A percentile compares a stretch with the other conserved stretches of the same genome.
phyloP scores from a whole-genome alignment of 805 yeast genomes.

The Wickerhamomyces strasburgensis region DNA sequence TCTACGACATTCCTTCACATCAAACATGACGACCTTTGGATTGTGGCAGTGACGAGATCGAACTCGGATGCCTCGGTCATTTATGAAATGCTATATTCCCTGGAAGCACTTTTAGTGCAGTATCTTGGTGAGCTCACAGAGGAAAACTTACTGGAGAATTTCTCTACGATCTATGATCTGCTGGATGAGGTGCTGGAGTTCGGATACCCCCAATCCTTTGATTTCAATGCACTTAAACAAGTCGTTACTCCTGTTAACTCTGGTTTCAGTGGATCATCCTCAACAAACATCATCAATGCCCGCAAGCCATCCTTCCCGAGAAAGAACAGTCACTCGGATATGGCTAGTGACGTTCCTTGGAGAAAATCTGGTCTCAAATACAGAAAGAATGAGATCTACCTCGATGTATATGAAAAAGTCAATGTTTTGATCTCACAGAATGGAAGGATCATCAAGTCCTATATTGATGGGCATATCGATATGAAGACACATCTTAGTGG shows the following conservation, averaged over 20 bases:
- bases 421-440: slow-evolving; percentile 62
- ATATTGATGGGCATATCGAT: slow-evolving; percentile 70
- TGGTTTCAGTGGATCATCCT: not conserved
- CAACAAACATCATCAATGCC: too few relatives aligned
- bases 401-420: slow-evolving; percentile 73
- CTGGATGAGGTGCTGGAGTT: slow-evolving; percentile 72
- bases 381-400: slow-evolving; percentile 72
- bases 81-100: slow-evolving; percentile 69
- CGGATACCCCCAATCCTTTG: slow-evolving; percentile 73
- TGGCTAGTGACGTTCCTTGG: slow-evolving; percentile 48
- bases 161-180: slow-evolving; percentile 66
- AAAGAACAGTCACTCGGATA: slow-evolving; percentile 2
- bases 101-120: slow-evolving; percentile 48
- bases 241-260: slow-evolving; percentile 24
- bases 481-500: slow-evolving; percentile 74
- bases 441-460: slow-evolving; percentile 60
- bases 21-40: slow-evolving; percentile 57
- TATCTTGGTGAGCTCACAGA: slow-evolving; percentile 36
- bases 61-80: slow-evolving; percentile 80
- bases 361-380: slow-evolving; percentile 65
- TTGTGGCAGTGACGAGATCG: slow-evolving; percentile 85
- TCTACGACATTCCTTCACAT: slow-evolving; percentile 87
- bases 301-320: not conserved
- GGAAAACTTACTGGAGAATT: slow-evolving; percentile 54
- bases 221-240: slow-evolving; percentile 36